Percentiles rank a stretch among this genome's conserved stretches.
phyloP scores from a whole-genome alignment of 1,139 yeast genomes.

The Taiozyma sp. region DNA sequence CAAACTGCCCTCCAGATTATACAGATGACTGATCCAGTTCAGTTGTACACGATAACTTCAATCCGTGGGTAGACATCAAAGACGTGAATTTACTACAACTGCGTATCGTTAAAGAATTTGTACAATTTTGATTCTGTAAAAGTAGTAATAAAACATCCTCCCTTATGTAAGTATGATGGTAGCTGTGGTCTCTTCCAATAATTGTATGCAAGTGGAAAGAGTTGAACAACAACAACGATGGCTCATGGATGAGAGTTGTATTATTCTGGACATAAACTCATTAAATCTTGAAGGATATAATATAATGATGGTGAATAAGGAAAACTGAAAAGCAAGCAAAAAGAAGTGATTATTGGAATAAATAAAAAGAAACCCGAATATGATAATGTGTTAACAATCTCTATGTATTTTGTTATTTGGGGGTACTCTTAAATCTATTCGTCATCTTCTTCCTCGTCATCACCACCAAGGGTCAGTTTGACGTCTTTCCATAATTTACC shows the following conservation, averaged over 20 bases:
- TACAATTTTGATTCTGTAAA: background rate
- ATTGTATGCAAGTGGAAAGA: background rate
- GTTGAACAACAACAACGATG: background rate
- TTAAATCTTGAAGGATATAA: background rate
- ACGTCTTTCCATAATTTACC: constrained; percentile 99
- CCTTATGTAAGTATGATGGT: background rate
- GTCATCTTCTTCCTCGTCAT: constrained; percentile 48
- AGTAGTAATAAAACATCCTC: background rate
- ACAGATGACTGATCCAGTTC: constrained; percentile 2
- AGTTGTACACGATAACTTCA: too few relatives aligned
- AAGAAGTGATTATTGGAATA: background rate
- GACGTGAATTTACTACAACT: background rate
- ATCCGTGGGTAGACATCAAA: background rate
- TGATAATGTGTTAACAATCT: background rate
- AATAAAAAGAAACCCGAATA: background rate
- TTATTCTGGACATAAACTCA: background rate
- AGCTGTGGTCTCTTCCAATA: background rate
- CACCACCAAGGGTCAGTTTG: constrained; percentile 58
- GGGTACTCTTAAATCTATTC: constrained; percentile 23
- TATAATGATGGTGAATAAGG: background rate
- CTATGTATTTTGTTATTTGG: background rate
- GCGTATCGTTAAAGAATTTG: background rate
- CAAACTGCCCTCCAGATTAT: constrained; percentile 22
- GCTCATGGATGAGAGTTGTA: background rate
- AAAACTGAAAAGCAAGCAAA: background rate